Evolutionary conservation across 352 stramenopile genomes (phyloP).

Genomic region (Phytophthora idaei): DNA sequence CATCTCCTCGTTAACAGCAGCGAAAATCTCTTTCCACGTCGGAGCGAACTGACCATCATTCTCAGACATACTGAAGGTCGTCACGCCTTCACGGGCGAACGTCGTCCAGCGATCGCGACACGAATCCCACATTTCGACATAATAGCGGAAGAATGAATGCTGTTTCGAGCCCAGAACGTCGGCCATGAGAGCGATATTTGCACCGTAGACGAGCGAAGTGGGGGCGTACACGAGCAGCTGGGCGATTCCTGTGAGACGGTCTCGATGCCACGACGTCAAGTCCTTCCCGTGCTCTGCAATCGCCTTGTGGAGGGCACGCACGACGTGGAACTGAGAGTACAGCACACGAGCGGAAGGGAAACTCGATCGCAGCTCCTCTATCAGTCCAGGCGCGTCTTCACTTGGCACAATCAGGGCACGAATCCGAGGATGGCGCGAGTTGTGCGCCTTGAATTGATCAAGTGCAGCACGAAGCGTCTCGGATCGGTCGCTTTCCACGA

Average conservation of each 20-base stretch:
- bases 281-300: slow-evolving; percentile 32
- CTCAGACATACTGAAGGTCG: slow-evolving; percentile 39
- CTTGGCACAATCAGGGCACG: slow-evolving; percentile 32
- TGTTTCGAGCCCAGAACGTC: slow-evolving; percentile 36
- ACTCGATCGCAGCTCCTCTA: slow-evolving; percentile 21
- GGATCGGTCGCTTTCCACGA: slow-evolving; percentile 40
- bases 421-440: slow-evolving; percentile 28
- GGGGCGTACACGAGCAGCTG: slow-evolving; percentile 43
- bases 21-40: slow-evolving; percentile 36
- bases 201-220: slow-evolving; percentile 29
- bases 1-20: slow-evolving; percentile 33
- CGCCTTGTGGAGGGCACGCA: slow-evolving; percentile 36
- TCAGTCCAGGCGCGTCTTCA: slow-evolving; percentile 12
- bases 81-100: slow-evolving; percentile 40
- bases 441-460: slow-evolving; percentile 39
- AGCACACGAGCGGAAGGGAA: slow-evolving; percentile 36
- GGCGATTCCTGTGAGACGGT: slow-evolving; percentile 38
- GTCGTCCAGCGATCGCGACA: slow-evolving; percentile 41
- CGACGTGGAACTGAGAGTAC: slow-evolving; percentile 46
- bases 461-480: slow-evolving; percentile 36
- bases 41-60: slow-evolving; percentile 27
- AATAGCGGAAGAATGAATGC: slow-evolving; percentile 38
- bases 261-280: slow-evolving; percentile 41
- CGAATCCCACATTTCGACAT: slow-evolving; percentile 34
- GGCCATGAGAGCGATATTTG: slow-evolving; percentile 34